Evolutionary conservation across 805 yeast species (phyloP), one percentile per base, ranked within the genome.

Genomic region (Hanseniaspora nectarophila): DNA sequence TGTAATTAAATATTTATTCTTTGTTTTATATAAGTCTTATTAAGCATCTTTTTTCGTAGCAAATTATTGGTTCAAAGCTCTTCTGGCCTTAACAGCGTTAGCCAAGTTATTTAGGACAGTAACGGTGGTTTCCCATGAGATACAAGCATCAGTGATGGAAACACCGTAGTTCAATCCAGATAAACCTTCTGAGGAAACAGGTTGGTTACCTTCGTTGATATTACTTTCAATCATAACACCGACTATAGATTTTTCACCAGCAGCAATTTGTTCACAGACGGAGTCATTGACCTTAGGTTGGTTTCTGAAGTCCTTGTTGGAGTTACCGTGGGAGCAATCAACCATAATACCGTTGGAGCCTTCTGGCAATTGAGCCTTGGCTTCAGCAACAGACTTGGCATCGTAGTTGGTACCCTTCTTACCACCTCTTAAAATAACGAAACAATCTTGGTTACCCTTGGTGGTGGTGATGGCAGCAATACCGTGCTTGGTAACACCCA

Each of bases 251-350:
- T 77, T 76, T 67, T 87, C 95, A 62, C 98, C 98, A 28, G 70
- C 72, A 34, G 84, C 70, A 44, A 90, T 73, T 71, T 92, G 97
- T 59, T 78, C 79, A 46, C 90, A 87, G 52, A 90, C 92, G 54
- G 74, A 78, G 28, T 75, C 71, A 58, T 87, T 81, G n/a, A 92
- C 98, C 67, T 75, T 80, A 55, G 98, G 97, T 73, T 92, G 98
- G 73, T 92, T 92, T 66, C 80, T 78, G 81, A 78, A 88, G 72
- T 92, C 92, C 71, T 92, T 92, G 69, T 76, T 80, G 35, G 97
- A 88, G 75, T 92, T 92, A 62, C 96, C 98, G 70, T 92, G 98
- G 44, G 97, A 89, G 71, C 96, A 92, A 71, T 92, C 98, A 56
- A 92, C 84, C 98, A 92, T 92, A 61, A 87, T 68, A 48, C 70